phyloP scores from a whole-genome alignment of 176 grass and related monocot species.

The Sorghum bicolor region Sorghum_bicolor_NCBIv3 NC_012870.2:8811501-8812000 shows the following conservation, averaged over 20 bases:
- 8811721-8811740: neutral
- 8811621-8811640: neutral
- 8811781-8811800: neutral
- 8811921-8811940: neutral
- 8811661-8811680: neutral
- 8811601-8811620: neutral
- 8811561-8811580: neutral
- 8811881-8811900: neutral
- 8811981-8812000: neutral
- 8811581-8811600: constrained; percentile 11
- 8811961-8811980: neutral
- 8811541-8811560: neutral
- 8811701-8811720: neutral
- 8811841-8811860: neutral
- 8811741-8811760: neutral
- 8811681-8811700: neutral
- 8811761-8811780: neutral
- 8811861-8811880: neutral
- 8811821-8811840: neutral
- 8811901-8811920: neutral
- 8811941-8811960: neutral
- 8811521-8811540: neutral
- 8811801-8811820: neutral
- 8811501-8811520: neutral
- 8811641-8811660: neutral